Conservation (phyloP, 768 basidiomycete species). For the Trametes cubensis region DNA sequence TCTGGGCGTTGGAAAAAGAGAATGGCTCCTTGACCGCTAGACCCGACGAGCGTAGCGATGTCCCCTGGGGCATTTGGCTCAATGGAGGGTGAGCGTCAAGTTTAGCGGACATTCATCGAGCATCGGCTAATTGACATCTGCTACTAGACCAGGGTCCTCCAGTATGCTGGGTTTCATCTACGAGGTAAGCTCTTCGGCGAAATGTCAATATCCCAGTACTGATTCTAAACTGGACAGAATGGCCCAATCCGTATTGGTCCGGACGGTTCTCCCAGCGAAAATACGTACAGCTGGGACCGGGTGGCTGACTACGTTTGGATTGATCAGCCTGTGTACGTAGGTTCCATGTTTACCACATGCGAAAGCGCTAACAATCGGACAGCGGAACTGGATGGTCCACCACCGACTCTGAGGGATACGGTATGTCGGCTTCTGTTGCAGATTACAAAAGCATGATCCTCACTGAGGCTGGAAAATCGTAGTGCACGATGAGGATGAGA, state of each 20-base stretch:
- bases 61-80: slow-evolving; percentile 45
- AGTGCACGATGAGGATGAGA: slow-evolving; percentile 57
- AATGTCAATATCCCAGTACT: neutral
- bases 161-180: slow-evolving; percentile 66
- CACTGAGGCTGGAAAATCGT: neutral
- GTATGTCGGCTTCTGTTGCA: slow-evolving; percentile 27
- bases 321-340: slow-evolving; percentile 65
- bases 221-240: slow-evolving; percentile 47
- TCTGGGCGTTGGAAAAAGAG: slow-evolving; percentile 43
- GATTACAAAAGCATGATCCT: neutral
- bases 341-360: neutral
- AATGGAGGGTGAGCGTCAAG: slow-evolving; percentile 36
- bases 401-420: slow-evolving; percentile 60
- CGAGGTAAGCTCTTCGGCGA: slow-evolving; percentile 42
- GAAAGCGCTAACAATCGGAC: neutral
- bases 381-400: slow-evolving; percentile 69
- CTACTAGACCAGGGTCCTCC: slow-evolving; percentile 63
- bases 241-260: slow-evolving; percentile 64
- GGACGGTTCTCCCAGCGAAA: slow-evolving; percentile 52
- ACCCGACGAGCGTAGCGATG: slow-evolving; percentile 27
- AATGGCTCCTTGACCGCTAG: slow-evolving; percentile 41
- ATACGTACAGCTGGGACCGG: slow-evolving; percentile 59
- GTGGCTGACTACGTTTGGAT: slow-evolving; percentile 73
- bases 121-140: neutral
- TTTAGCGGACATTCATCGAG: neutral